Base-by-base conservation (phyloP, 2,329 filamentous ascomycete genomes). In the Hymenoscyphus linearis region DNA sequence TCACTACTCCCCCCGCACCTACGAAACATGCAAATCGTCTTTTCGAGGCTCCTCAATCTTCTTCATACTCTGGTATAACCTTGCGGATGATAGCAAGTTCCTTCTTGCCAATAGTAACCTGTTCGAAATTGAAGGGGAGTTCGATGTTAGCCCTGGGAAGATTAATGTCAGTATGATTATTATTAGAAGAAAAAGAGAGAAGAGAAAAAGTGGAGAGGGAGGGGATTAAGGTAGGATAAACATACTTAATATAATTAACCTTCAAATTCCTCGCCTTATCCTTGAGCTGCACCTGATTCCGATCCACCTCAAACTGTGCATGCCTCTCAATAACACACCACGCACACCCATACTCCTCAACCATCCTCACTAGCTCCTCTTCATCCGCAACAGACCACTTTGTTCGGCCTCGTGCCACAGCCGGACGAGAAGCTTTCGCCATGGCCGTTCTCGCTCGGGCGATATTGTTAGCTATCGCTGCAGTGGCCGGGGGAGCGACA, bases 251-350 rank as follows among this genome's bases (percentile, higher is more conserved):
- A 57, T 69, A 77, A 7, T 72, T 72, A 47, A 77, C 72, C 68
- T 81, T 82, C 61, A 85, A 71, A 62, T 83, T 84, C 57, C 83
- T 75, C 3, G 81, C 82, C 62, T 78, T 79, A 64, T 83, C 80
- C 65, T 82, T 83, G 7, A 85, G 63, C 52, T 82, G 79, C 2
- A 83, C 80, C 62, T 85, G 80, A 68, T 36, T 72, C 71, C 55
- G 73, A 54, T 58, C 67, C 40, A 4, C 59, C 5, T 73, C 66
- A 2, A 74, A 74, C 16, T 66, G 63, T 34, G 75, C 75, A 34
- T 69, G 66, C 13, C 71, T 68, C 25, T 72, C 67, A 53, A 88
- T 82, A 0, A 58, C 27, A 1, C 80, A 64, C 75, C 81, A 88
- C 10, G 70, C 70, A 4, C 72, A 73, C 1, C 81, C 80, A 53